These are phyloP conservation scores for Epichloe glyceriae DNA, from an alignment of 2,329 filamentous ascomycete species.

Conservation along the genomic window DNA sequence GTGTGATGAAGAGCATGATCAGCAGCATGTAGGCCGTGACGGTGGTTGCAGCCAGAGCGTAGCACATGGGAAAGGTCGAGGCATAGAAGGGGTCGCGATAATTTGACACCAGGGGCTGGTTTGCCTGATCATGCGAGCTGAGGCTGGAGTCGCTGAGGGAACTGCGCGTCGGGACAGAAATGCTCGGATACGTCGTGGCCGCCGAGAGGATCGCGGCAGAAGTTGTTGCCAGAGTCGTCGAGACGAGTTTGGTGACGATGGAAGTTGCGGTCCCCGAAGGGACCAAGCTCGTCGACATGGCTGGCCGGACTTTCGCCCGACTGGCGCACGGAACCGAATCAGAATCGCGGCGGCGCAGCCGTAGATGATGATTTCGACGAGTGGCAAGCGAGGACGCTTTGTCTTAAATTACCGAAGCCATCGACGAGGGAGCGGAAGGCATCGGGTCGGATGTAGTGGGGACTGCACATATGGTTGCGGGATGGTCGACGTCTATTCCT, in stretches of 20 bases:
- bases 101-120: conserved; percentile 41
- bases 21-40: conserved; percentile 86
- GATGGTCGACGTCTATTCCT: too few species aligned
- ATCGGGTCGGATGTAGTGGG: neutral
- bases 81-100: conserved; percentile 83
- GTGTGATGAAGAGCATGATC: conserved; percentile 86
- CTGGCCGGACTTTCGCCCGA: conserved; percentile 2
- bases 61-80: conserved; percentile 84
- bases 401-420: neutral
- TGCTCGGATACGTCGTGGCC: neutral
- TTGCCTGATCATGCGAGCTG: conserved; percentile 14
- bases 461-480: too few species aligned
- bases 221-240: neutral
- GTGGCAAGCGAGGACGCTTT: neutral
- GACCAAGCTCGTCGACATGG: conserved; percentile 4
- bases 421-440: neutral
- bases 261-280: conserved; percentile 3
- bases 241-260: neutral
- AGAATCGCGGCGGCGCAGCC: neutral
- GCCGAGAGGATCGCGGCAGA: neutral
- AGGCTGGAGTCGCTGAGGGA: conserved; percentile 20
- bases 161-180: neutral
- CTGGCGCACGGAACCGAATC: neutral
- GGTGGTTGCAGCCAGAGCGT: conserved; percentile 82
- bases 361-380: neutral